phyloP scores from a whole-genome alignment of 2,329 filamentous ascomycete genomes.

The Intubia oerlemansii region DNA sequence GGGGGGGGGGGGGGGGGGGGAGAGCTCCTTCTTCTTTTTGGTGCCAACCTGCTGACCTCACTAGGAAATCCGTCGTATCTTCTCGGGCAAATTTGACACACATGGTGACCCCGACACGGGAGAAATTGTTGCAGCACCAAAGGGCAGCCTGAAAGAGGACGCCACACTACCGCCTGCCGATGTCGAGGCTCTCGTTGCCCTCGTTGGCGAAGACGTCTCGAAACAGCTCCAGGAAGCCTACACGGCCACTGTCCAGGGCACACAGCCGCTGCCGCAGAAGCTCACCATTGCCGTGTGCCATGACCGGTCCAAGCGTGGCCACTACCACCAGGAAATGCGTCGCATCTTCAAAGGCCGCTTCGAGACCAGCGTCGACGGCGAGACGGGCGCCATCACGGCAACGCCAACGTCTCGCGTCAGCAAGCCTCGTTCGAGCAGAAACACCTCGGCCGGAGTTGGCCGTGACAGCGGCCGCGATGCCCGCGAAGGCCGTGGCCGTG shows the following conservation, averaged over 20 bases:
- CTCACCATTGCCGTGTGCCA: constrained; percentile 20
- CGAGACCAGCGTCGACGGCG: constrained; percentile 44
- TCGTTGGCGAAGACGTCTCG: constrained; percentile 19
- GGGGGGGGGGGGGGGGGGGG: no score
- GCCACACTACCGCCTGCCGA: constrained; percentile 13
- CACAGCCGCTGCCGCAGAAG: constrained; percentile 9
- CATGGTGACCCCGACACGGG: constrained; percentile 30
- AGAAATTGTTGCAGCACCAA: constrained; percentile 36
- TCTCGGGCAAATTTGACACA: constrained; percentile 58
- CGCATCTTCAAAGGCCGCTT: constrained; percentile 60
- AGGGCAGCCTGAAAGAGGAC: background rate
- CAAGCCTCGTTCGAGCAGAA: constrained; percentile 8
- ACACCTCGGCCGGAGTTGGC: constrained; percentile 5
- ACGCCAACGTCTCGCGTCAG: constrained; percentile 4
- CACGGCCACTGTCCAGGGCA: constrained; percentile 13
- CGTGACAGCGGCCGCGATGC: constrained; percentile 1
- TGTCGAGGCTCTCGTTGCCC: constrained; percentile 15
- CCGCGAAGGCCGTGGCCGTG: constrained; percentile 7
- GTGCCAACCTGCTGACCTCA: constrained; percentile 29
- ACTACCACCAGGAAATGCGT: constrained; percentile 42
- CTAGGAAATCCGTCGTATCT: constrained; percentile 53
- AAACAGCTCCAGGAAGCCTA: constrained; percentile 21
- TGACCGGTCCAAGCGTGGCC: constrained; percentile 23
- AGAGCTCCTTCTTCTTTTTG: no score
- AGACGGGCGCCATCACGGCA: constrained; percentile 39